phyloP scores from a whole-genome alignment of 1,139 yeast genomes.

The Entelexis sorbosivorans region DNA sequence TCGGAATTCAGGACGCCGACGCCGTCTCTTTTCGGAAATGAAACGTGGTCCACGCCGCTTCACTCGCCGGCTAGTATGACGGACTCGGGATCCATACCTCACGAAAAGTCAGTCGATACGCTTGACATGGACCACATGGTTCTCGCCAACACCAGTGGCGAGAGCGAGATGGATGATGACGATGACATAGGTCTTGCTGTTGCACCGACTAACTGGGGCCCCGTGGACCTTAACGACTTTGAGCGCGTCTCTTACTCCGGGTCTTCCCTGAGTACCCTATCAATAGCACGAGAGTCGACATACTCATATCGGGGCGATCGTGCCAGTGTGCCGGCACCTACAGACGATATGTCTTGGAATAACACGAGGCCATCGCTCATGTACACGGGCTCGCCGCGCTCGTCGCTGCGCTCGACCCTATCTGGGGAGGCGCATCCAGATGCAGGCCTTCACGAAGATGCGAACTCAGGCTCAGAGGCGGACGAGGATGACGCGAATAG shows the following conservation, averaged over 20 bases:
- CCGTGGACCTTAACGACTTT: slow-evolving; percentile 11
- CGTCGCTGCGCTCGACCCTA: not conserved
- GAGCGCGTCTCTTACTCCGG: slow-evolving; percentile 18
- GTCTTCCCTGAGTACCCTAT: slow-evolving; percentile 17
- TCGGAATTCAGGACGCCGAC: slow-evolving; percentile 9
- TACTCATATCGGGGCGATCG: slow-evolving; percentile 12
- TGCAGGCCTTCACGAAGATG: not conserved
- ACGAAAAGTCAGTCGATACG: slow-evolving; percentile 16
- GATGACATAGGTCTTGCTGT: not conserved
- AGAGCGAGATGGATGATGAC: slow-evolving; percentile 13
- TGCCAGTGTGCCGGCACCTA: not conserved
- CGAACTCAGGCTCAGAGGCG: not conserved
- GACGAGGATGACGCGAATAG: not conserved
- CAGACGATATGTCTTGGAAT: not conserved
- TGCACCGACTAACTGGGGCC: slow-evolving; percentile 6
- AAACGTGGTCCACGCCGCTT: slow-evolving; percentile 12
- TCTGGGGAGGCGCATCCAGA: not conserved
- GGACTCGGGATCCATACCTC: slow-evolving; percentile 4
- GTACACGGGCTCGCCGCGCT: not conserved
- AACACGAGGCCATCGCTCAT: not conserved
- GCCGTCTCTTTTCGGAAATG: slow-evolving; percentile 8
- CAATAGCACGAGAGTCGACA: slow-evolving; percentile 12
- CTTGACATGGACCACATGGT: slow-evolving; percentile 14
- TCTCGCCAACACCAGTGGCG: slow-evolving; percentile 17
- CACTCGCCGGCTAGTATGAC: slow-evolving; percentile 3